Base-by-base conservation (phyloP, 2,329 filamentous ascomycete species). In the Phaeosphaeriaceae sp. region DNA sequence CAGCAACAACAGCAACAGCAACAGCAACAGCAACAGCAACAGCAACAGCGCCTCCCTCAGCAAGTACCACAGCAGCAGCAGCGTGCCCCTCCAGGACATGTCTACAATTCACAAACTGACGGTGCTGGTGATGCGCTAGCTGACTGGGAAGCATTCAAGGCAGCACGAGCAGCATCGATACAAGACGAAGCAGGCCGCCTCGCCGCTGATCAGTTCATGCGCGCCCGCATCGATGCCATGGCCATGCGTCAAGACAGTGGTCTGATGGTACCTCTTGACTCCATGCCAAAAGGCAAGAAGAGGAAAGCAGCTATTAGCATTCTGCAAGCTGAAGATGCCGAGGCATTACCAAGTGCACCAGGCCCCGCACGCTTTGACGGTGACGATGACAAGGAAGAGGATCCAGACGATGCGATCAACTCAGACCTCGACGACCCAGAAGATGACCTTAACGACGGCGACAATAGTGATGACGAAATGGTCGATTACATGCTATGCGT, bases 401-500 rank as follows among this genome's bases (percentile, higher is more conserved):
- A 76, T 11, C 92, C 97, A 58, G 93, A 96, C 59, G 92, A 99
- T 72, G 94, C 93, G 1, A 99, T 99, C 77, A 99, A 99, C 74
- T 97, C 94, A 0, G 94, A 99, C 66, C 85, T 99, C 3, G 94
- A 99, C 70, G 94, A 99, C 68, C 86, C 92, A 0, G 92, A 97
- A 55, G 94, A 97, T 53, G 87, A 90, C 9, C 76, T 85, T 42
- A 59, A 89, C 23, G 91, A 94, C 18, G 90, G 93, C 18, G 90
- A 94, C 28, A 92, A 94, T 42, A 90, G 92, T 12, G 91, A 95
- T 52, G 92, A 96, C 35, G 84, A 87, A 29, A 84, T 89, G 58
- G 87, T 88, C 1, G 89, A 96, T 63, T 92, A 95, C 70, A 97
- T 99, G 90, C 86, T 99, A 33, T 99, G 94, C 79, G 97, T 96